Conservation (phyloP, 345 rosid genomes). For the Citrus cavaleriei region DNA sequence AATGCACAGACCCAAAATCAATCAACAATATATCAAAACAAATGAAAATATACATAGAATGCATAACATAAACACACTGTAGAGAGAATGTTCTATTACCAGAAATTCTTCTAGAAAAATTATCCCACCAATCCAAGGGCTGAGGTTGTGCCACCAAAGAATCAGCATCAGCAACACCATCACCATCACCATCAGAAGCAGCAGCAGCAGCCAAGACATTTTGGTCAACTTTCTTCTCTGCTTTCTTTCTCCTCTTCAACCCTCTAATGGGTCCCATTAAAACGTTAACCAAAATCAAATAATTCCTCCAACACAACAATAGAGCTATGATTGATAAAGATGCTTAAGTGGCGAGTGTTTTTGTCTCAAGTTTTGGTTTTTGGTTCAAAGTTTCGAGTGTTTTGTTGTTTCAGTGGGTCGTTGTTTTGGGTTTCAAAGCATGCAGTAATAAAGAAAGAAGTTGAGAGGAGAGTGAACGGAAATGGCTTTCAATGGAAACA, state of each 20-base stretch:
- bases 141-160: constrained; percentile 28
- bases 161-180: constrained; percentile 26
- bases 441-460: constrained; percentile 4
- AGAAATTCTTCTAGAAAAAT: constrained; percentile 61
- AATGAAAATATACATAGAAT: neutral
- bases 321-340: neutral
- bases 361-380: neutral
- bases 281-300: neutral
- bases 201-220: constrained; percentile 40
- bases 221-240: constrained; percentile 68
- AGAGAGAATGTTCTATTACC: constrained; percentile 33
- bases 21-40: constrained; percentile 7
- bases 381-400: neutral
- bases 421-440: constrained; percentile 12
- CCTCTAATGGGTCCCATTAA: constrained; percentile 44
- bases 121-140: constrained; percentile 71
- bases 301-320: neutral
- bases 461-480: neutral
- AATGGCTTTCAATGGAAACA: neutral
- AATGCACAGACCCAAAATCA: constrained; percentile 13
- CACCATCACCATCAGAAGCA: constrained; percentile 10
- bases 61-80: neutral
- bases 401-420: neutral
- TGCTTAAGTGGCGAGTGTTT: neutral
- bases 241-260: constrained; percentile 48